Base-by-base conservation (phyloP, 179 eudicot species). In the Silene coronaria region DNA sequence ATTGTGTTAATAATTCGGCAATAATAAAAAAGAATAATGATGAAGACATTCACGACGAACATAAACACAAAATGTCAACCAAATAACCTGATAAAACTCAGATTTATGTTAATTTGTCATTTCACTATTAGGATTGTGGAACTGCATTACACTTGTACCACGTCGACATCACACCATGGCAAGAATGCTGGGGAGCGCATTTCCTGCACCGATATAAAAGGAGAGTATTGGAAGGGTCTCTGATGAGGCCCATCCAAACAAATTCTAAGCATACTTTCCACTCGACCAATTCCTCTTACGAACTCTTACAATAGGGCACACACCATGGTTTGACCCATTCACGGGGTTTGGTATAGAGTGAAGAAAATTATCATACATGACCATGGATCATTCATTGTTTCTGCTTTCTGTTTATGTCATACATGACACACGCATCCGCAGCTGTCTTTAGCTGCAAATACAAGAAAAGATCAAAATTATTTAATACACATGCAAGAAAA, bases 371-470 rank as follows among this genome's bases (percentile, higher is more conserved):
- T 34, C 70, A 66, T 38, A 34, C 27, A 34, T 23, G 53, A 10
- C 21, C 58, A 51, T 51, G 57, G 77, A 73, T 13, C 72, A 67
- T 32, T 79, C 71, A 76, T 28, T 53, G 80, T 86, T 90, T 81
- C 81, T 85, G 87, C 88, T 88, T 93, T 70, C 80, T 88, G 84
- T 81, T 86, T 48, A 93, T 86, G 87, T 93, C 97, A 27, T 93
- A 88, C 55, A 91, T 87, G 82, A 91, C 89, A 60, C 98, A 93
- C 3, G 76, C 80, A 84, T 93, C 98, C 76, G 98, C 96, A 0
- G 97, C 97, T 22, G 98, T 93, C 84, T 93, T 93, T 80, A 91
- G 79, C 96, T 93, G 92, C 64, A 76, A 80, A 68, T 69, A 81
- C 34, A 51, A 7, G 23, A 78, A 72, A 70, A 28, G 53, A 23